phyloP scores from a whole-genome alignment of 306 rosid genomes.

The Cucurbita ficifolia region DNA sequence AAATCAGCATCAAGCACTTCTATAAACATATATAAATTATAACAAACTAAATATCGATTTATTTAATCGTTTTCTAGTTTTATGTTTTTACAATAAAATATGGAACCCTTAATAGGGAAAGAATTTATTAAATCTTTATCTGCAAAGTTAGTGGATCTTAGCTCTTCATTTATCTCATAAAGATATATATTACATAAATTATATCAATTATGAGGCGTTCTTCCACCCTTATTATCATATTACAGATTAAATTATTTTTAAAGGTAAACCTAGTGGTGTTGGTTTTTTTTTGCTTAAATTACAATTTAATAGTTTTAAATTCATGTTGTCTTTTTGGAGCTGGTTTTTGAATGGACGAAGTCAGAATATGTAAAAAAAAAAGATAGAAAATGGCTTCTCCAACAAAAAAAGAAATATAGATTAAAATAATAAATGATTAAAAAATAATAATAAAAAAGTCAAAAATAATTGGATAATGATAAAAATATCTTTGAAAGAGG shows the following conservation, averaged over 20 bases:
- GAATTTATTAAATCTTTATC: background rate
- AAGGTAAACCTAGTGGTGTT: background rate
- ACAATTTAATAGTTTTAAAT: background rate
- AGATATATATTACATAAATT: background rate
- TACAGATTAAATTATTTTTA: background rate
- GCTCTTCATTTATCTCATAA: background rate
- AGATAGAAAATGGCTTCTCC: background rate
- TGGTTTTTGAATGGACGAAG: background rate
- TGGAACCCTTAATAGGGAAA: background rate
- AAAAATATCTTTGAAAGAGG: background rate
- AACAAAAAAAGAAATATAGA: background rate
- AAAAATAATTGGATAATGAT: background rate
- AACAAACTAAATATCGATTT: background rate
- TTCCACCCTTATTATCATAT: background rate
- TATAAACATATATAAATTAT: background rate
- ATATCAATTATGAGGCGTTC: background rate
- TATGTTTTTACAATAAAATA: background rate
- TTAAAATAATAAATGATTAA: background rate
- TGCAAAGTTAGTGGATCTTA: background rate
- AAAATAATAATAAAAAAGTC: background rate
- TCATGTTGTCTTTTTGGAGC: background rate
- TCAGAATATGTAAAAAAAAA: no score
- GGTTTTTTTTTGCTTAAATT: background rate
- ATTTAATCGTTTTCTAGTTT: background rate
- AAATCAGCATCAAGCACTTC: background rate